Evolutionary conservation across 306 rosid genomes (phyloP), one percentile per base, ranked within the genome.

Genomic region (Gynostemma pentaphyllum): DNA sequence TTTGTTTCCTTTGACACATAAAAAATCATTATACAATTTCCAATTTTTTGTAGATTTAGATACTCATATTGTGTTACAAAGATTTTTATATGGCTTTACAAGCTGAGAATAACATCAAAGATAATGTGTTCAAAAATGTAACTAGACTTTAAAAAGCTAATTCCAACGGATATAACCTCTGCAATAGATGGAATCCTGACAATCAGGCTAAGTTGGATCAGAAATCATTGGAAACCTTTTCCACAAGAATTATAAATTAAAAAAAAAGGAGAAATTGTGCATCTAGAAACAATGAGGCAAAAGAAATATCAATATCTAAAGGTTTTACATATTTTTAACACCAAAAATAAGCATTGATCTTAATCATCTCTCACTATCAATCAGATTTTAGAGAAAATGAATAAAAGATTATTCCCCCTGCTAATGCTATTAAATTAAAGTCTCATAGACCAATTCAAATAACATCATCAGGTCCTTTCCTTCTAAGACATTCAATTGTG

Each of bases 11-110:
- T 32, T 41, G 47, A 61, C 15, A 62, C 68, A 41, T 51, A 36
- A 42, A 45, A 73, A 64, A 71, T 64, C 78, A 62, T 67, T 45
- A 76, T 26, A 41, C 13, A 52, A 52, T 53, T 51, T 68, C 36
- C 45, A 68, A 29, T 4, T 48, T 45, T 36, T 23, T 61, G 48
- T 60, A 60, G 49, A 61, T 23, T 14, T 61, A 61, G 48, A 21
- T 22, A 37, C 19, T 59, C 37, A 2, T 21, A 7, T 18, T 22
- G 48, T 19, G 60, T n/a, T 45, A 29, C 24, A 48, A 62, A 34
- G 22, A 65, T 65, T 5, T 11, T 23, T 61, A 18, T 30, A 61
- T 24, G 19, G 69, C 46, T 64, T 32, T 16, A 26, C 32, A 19
- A 45, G 24, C 42, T 64, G 57, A 46, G 45, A 47, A 45, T 46